Base-by-base conservation (phyloP, 495 filamentous ascomycete genomes). In the Evansstolkia leycettana region DNA sequence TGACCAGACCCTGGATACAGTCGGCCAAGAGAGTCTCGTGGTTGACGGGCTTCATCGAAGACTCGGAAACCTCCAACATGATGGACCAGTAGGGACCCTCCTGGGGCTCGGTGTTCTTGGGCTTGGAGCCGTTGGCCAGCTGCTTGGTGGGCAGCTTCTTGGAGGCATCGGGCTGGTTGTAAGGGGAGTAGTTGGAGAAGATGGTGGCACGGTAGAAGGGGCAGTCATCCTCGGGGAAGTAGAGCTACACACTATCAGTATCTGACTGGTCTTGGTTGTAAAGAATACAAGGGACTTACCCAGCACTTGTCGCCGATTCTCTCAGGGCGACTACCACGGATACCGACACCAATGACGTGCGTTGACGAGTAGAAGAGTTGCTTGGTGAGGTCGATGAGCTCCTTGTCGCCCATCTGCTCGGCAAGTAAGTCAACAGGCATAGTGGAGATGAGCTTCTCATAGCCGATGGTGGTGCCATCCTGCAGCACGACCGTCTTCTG, bases 201-300 rank as follows among this genome's bases (percentile, higher is more conserved):
- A 99, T 96, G 43, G 90, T 99, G 52, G 90, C 90, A 50, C 90
- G 86, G 72, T 99, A 99, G 78, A 99, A 99, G 55, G 86, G 87
- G 72, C 88, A 94, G 75, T 99, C 77, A 61, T 94, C 79, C 58
- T 99, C 92, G 44, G 90, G 90, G 79, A 96, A 99, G 76, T 99
- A 99, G 37, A 99, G 76, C 85, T 82, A 45, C 5, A 34, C 10
- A 23, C 18, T 7, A 19, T 29, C 8, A 33, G 7, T 10, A 13
- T 16, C 17, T 5, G 30, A 2, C 7, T 17, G 17, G 30, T 13
- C 7, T 15, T 33, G 9, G 13, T 4, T 19, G 4, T 5, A 15
- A 17, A 33, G 17, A 33, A 33, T 16, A 14, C 13, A 18, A 28
- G 3, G 11, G 14, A 46, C 75, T 58, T 70, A 83, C 77, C 82